These are phyloP conservation scores for Closterium sp. DNA, from an alignment of 139 green algal genomes.

Conservation along the genomic window DNA sequence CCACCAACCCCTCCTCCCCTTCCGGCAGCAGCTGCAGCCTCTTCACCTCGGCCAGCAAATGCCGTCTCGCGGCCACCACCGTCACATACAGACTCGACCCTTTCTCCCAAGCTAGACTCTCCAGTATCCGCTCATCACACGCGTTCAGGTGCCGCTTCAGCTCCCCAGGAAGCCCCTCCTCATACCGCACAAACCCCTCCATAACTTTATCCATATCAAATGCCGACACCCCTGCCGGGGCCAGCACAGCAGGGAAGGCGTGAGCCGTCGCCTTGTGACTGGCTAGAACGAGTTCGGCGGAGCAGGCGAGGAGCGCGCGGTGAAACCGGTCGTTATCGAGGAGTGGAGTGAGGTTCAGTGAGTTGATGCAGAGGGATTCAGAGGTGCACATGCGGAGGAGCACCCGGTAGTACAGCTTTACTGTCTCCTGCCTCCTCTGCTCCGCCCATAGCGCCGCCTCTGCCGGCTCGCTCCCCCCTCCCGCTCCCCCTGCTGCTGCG, in stretches of 20 bases:
- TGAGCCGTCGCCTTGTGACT: conserved; percentile 36
- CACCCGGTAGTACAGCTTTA: conserved; percentile 70
- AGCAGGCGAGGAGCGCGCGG: conserved; percentile 43
- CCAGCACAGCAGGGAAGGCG: conserved; percentile 46
- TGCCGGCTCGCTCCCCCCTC: neutral
- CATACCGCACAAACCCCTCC: conserved; percentile 51
- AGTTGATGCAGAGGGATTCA: conserved; percentile 2
- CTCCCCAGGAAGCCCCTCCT: conserved; percentile 49
- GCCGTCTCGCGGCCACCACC: conserved; percentile 6
- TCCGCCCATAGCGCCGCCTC: conserved; percentile 9
- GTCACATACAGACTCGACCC: conserved; percentile 45
- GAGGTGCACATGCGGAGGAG: conserved; percentile 61
- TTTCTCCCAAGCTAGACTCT: conserved; percentile 53
- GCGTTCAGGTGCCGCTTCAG: conserved; percentile 54
- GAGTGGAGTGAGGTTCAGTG: conserved; percentile 20
- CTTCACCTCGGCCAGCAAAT: conserved; percentile 15
- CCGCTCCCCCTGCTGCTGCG: neutral
- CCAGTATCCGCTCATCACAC: conserved; percentile 58
- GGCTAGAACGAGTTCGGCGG: conserved; percentile 46
- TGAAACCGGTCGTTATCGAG: conserved; percentile 47
- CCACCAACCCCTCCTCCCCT: neutral
- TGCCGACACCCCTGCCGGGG: conserved; percentile 32
- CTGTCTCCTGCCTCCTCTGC: conserved; percentile 41
- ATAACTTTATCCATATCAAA: conserved; percentile 57
- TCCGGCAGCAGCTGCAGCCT: conserved; percentile 30